Evolutionary conservation across 192 early-diverging fungal genomes (phyloP), one percentile per base, ranked within the genome.

Genomic region (Chytriomyces confervae): DNA sequence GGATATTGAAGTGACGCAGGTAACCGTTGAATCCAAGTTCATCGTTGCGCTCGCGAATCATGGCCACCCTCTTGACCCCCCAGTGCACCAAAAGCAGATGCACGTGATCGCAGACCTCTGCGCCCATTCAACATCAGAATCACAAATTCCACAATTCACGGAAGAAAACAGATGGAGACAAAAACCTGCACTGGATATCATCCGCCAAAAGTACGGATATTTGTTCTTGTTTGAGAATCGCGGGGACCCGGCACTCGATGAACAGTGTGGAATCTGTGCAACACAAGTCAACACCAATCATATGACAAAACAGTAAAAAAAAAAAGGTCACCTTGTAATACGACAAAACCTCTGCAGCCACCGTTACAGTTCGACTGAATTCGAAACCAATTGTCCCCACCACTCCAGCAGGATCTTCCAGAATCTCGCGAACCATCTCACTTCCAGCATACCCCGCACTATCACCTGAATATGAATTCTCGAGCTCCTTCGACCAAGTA

Each of bases 181-280:
- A n/a, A 53, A 5, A 7, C 69, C 69, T 10, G 13, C 7, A 1
- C 49, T 13, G n/a, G 50, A 20, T 10, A 70, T 8, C 7, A 50
- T 13, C 27, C 69, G 16, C 46, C 50, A 70, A 49, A 70, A 70
- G 27, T 70, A 70, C 0, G 69, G 69, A 53, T 70, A 70, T 6
- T 70, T 70, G 8, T 53, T 9, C 50, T 70, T 70, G 69, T 70
- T 36, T 7, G 69, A 70, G 24, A 70, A 68, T 5, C 11, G 10
- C 3, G 66, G 66, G 10, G 66, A 20, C 13, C 11, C 9, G 7
- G 29, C 20, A 3, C 16, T 46, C 7, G 11, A 10, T 20, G 66
- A 47, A 8, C 66, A 68, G 66, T 68, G 47, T n/a, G 66, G 66
- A 16, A 68, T 68, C 44, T 68, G 27, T 20, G 16, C 44, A 5